Conservation (phyloP, 2,329 filamentous ascomycete genomes). For the Septoria linicola region DNA sequence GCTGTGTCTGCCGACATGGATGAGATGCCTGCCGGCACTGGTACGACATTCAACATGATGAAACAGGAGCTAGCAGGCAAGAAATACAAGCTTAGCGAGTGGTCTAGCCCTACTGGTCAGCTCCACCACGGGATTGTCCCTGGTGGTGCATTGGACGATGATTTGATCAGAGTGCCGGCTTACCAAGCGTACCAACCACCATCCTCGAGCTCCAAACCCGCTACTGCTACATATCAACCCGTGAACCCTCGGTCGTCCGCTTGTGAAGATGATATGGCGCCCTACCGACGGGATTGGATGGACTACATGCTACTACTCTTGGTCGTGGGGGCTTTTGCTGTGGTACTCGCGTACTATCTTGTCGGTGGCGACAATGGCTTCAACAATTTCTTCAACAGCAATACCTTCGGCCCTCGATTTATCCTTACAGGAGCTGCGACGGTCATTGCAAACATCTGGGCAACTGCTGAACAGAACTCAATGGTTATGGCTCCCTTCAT, state of each 20-base stretch:
- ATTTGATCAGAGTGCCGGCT: not conserved
- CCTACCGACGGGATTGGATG: constrained; percentile 15
- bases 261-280: not conserved
- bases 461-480: constrained; percentile 20
- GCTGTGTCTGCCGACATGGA: constrained; percentile 20
- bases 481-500: constrained; percentile 21
- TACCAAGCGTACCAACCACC: not conserved
- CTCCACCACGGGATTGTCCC: constrained; percentile 12
- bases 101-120: constrained; percentile 10
- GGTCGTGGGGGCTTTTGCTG: constrained; percentile 19
- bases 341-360: constrained; percentile 25
- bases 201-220: not conserved
- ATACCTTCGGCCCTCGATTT: constrained; percentile 27
- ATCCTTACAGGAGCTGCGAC: constrained; percentile 24
- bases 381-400: constrained; percentile 27
- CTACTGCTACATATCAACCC: constrained; percentile 2
- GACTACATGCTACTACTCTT: constrained; percentile 19
- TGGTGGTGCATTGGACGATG: not conserved
- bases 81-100: constrained; percentile 18
- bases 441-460: constrained; percentile 21
- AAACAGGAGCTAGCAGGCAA: constrained; percentile 11
- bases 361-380: constrained; percentile 20
- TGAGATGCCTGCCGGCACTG: constrained; percentile 14
- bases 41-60: constrained; percentile 9
- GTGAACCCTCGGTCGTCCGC: constrained; percentile 1